phyloP scores from a whole-genome alignment of 2,329 filamentous ascomycete species.

The Fusarium sacchari region DNA sequence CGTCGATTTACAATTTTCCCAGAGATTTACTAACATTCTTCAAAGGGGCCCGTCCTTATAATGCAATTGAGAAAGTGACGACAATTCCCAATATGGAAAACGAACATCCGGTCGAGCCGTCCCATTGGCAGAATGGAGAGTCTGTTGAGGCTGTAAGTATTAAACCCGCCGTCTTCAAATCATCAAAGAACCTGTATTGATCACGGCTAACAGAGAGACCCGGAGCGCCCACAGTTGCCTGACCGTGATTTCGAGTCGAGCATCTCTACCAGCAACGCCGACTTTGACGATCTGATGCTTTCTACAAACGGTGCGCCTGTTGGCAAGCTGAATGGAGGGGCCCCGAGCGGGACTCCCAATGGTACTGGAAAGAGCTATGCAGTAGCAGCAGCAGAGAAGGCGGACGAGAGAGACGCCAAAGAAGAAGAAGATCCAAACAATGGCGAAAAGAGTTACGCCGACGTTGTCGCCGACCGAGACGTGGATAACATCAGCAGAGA shows the following conservation, averaged over 20 bases:
- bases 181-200: conserved; percentile 1
- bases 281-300: conserved; percentile 23
- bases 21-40: conserved; percentile 15
- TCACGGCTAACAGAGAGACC: neutral
- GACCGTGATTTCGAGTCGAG: conserved; percentile 27
- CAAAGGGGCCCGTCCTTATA: conserved; percentile 7
- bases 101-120: conserved; percentile 20
- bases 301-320: conserved; percentile 29
- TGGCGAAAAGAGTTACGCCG: conserved; percentile 37
- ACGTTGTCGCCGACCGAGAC: conserved; percentile 24
- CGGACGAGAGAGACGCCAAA: conserved; percentile 3
- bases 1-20: neutral
- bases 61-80: conserved; percentile 38
- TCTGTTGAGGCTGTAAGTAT: conserved; percentile 16
- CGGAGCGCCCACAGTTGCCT: conserved; percentile 12
- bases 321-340: neutral
- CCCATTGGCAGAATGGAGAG: conserved; percentile 9
- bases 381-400: conserved; percentile 15
- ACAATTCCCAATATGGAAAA: conserved; percentile 32
- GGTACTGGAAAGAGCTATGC: conserved; percentile 15
- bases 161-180: neutral
- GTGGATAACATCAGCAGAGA: conserved; percentile 12
- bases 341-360: neutral
- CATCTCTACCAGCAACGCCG: conserved; percentile 33
- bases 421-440: neutral